Percentiles rank a stretch among this genome's conserved stretches.
Evolutionary conservation across 768 basidiomycete genomes (phyloP).

Genomic region (Suillus tomentosus): DNA sequence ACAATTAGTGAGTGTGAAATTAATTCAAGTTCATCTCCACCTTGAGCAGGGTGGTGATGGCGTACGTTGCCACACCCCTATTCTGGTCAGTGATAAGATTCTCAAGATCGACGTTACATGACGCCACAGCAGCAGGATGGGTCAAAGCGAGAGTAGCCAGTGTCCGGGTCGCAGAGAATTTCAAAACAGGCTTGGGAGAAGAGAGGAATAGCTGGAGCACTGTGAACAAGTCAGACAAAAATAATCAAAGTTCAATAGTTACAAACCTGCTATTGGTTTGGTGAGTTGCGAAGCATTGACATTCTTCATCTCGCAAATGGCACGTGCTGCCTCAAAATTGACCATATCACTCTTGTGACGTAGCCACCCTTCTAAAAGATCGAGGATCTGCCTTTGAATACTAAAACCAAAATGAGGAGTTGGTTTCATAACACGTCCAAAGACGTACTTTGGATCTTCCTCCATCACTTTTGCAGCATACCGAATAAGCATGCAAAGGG

Average conservation of each 20-base stretch:
- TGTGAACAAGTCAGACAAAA: slow-evolving; percentile 33
- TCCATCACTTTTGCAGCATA: slow-evolving; percentile 99
- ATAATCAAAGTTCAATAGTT: slow-evolving; percentile 8
- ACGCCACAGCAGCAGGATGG: slow-evolving; percentile 84
- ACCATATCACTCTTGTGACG: slow-evolving; percentile 99
- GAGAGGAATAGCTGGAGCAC: slow-evolving; percentile 96
- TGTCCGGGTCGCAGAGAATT: slow-evolving; percentile 96
- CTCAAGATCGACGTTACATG: slow-evolving; percentile 96
- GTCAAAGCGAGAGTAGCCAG: slow-evolving; percentile 86
- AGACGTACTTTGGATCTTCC: slow-evolving; percentile 93
- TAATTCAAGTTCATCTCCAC: slow-evolving; percentile 35
- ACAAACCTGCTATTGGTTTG: slow-evolving; percentile 84
- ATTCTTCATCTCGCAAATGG: slow-evolving; percentile 94
- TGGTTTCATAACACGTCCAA: slow-evolving; percentile 3
- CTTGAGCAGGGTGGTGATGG: slow-evolving; percentile 97
- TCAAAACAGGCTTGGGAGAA: slow-evolving; percentile 91
- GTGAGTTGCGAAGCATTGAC: slow-evolving; percentile 76
- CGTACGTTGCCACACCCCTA: slow-evolving; percentile 95
- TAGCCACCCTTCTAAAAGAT: slow-evolving; percentile 91
- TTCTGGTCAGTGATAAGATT: slow-evolving; percentile 94
- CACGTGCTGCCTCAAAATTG: slow-evolving; percentile 97
- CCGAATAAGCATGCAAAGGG: slow-evolving; percentile 96
- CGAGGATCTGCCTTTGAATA: slow-evolving; percentile 89
- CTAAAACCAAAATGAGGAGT: slow-evolving; percentile 42
- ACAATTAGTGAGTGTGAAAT: slow-evolving; percentile 12